These are phyloP conservation scores for Hibiscus trionum DNA, from an alignment of 345 rosid genomes.

Conservation along the genomic window DNA sequence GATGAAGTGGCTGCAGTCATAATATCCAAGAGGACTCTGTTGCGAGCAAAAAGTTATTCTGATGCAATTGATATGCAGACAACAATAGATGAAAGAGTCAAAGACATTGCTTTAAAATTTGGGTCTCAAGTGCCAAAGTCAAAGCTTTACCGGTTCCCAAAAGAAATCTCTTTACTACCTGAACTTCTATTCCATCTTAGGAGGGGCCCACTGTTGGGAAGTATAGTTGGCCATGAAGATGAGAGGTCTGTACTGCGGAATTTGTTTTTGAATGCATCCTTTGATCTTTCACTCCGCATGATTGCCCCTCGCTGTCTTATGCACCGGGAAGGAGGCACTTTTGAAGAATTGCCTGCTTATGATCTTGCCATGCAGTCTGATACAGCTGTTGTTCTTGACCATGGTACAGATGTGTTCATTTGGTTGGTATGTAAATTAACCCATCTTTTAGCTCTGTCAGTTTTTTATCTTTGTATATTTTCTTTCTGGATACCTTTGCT, in stretches of 20 bases:
- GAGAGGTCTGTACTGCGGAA: slow-evolving; percentile 83
- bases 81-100: slow-evolving; percentile 84
- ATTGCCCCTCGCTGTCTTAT: slow-evolving; percentile 88
- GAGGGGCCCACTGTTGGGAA: slow-evolving; percentile 90
- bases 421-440: slow-evolving; percentile 67
- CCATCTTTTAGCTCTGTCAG: slow-evolving; percentile 2
- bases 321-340: slow-evolving; percentile 96
- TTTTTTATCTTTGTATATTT: neutral
- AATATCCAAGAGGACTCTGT: slow-evolving; percentile 80
- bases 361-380: slow-evolving; percentile 95
- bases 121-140: slow-evolving; percentile 78
- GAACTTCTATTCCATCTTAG: slow-evolving; percentile 88
- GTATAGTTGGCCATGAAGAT: slow-evolving; percentile 95
- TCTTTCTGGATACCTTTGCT: neutral
- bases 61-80: slow-evolving; percentile 68
- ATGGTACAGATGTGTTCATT: slow-evolving; percentile 93
- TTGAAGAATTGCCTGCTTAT: slow-evolving; percentile 89
- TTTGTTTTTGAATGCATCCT: slow-evolving; percentile 84
- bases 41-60: slow-evolving; percentile 55
- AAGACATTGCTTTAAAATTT: slow-evolving; percentile 71
- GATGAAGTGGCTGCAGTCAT: slow-evolving; percentile 84
- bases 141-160: slow-evolving; percentile 74
- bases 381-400: slow-evolving; percentile 94
- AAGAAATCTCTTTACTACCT: slow-evolving; percentile 68
- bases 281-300: slow-evolving; percentile 91